These are phyloP conservation scores for Laburnicola sp. DNA, from an alignment of 2,329 filamentous ascomycete genomes.

Conservation along the genomic window DNA sequence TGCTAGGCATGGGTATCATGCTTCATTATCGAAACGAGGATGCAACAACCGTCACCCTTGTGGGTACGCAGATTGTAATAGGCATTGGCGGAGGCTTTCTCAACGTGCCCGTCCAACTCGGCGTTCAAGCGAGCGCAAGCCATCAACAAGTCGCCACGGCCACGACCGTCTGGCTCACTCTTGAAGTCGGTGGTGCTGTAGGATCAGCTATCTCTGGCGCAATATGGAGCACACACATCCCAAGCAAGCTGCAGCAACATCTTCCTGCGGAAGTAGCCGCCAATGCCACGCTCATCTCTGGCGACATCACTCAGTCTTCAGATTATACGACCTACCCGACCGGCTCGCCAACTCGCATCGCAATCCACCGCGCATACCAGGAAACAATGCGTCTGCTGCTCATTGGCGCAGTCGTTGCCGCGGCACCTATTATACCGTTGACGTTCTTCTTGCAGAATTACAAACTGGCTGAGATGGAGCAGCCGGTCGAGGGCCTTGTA, in stretches of 20 bases:
- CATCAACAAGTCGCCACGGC: constrained; percentile 59
- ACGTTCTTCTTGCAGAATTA: constrained; percentile 62
- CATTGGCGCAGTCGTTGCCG: constrained; percentile 57
- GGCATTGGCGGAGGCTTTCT: constrained; percentile 60
- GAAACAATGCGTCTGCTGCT: constrained; percentile 65
- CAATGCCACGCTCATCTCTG: constrained; percentile 55
- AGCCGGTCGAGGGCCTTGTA: constrained; percentile 49
- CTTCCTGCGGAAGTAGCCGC: constrained; percentile 52
- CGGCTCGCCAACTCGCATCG: constrained; percentile 59
- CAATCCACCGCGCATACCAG: constrained; percentile 67
- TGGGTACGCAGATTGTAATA: constrained; percentile 57
- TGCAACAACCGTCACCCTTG: constrained; percentile 50
- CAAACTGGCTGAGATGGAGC: constrained; percentile 56
- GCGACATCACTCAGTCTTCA: constrained; percentile 53
- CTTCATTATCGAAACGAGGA: constrained; percentile 55
- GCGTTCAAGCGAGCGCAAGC: constrained; percentile 57
- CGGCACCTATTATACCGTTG: constrained; percentile 60
- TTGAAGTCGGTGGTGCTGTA: constrained; percentile 46
- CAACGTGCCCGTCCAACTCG: constrained; percentile 60
- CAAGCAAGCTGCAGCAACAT: constrained; percentile 54
- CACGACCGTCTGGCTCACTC: constrained; percentile 61
- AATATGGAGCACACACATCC: constrained; percentile 57
- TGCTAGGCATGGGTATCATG: constrained; percentile 60
- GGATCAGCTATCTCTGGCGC: constrained; percentile 60
- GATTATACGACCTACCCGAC: constrained; percentile 52